Percentiles rank a stretch among this genome's conserved stretches.
phyloP scores from a whole-genome alignment of 2,329 filamentous ascomycete species.

The Helotiales sp. region DNA sequence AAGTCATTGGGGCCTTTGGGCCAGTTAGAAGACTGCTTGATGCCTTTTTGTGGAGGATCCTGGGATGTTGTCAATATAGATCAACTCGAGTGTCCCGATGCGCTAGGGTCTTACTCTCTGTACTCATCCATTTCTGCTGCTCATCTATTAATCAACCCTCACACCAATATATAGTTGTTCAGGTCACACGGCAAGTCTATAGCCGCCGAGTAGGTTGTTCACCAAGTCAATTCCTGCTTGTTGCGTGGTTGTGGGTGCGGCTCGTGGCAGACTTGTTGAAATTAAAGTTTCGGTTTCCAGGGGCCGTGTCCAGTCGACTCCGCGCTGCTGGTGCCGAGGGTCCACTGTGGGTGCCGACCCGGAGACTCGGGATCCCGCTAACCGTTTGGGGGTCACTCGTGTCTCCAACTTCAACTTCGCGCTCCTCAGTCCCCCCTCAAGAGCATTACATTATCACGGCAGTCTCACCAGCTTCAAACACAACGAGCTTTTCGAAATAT shows the following conservation, averaged over 20 bases:
- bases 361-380: background rate
- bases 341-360: background rate
- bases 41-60: constrained; percentile 21
- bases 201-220: background rate
- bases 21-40: constrained; percentile 17
- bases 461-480: no score
- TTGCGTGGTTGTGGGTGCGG: background rate
- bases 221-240: no score
- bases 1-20: constrained; percentile 19
- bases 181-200: background rate
- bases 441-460: no score
- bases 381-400: background rate
- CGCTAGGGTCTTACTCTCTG: background rate
- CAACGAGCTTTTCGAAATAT: no score
- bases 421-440: no score
- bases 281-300: background rate
- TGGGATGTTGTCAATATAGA: background rate
- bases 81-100: no score
- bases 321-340: background rate
- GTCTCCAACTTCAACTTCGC: background rate
- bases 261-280: background rate
- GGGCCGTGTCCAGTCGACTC: background rate
- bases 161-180: background rate
- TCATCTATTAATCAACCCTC: background rate
- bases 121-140: constrained; percentile 6